Evolutionary conservation across 1,139 yeast genomes (phyloP), one percentile per base, ranked within the genome.

Genomic region (Magnusiomyces sp.): DNA sequence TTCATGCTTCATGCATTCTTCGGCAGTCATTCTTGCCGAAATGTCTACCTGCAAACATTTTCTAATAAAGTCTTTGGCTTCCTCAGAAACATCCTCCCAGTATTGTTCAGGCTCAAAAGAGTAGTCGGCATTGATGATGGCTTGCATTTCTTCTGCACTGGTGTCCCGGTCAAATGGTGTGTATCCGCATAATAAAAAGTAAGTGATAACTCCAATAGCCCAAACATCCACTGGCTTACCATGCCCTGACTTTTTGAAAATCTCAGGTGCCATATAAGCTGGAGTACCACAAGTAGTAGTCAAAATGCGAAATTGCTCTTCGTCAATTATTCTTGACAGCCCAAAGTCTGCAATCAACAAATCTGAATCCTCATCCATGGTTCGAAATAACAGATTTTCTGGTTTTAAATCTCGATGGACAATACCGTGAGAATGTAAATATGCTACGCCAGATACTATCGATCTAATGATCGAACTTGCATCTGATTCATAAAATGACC

Each of bases 361-460:
- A 57, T 75, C 79, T 42, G 74, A 73, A 40, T 74, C 69, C 46
- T 65, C 69, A 45, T 65, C 71, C 20, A 65, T 59, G 5, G 72
- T 66, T 34, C 66, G 63, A 54, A 90, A 72, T 52, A 92, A 70
- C 49, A 92, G 78, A 61, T 92, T 92, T 63, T 92, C 98, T 0
- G 97, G 97, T 66, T 92, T 92, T 56, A 92, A 73, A 66, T 92
- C 98, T 49, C 97, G 75, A 66, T 92, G 98, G 13, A 88, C 94
- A 50, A 90, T 79, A 45, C 88, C 86, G 57, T 83, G 79, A 10
- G 75, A 71, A 64, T 90, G 97, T 57, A 90, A 72, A 60, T 86
- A 86, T 39, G 75, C 74, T 41, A 90, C 73, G 2, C 74, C 75
- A 2, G 66, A 71, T 2, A 71, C 68, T 40, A 77, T 65, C 50